phyloP scores from a whole-genome alignment of 306 rosid species.

The Glycine tomentella region DNA sequence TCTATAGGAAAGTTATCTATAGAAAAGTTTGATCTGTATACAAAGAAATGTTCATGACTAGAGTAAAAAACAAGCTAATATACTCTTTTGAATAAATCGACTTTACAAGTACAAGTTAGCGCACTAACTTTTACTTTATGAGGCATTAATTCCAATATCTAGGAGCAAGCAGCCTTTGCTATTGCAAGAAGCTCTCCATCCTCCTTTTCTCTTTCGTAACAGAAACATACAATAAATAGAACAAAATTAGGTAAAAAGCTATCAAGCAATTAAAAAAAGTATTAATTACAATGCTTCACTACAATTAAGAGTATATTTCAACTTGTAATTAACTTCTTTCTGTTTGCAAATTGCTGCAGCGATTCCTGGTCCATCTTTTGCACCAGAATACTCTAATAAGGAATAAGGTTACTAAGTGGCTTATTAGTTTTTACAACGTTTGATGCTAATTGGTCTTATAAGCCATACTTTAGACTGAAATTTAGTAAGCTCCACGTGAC shows the following conservation, averaged over 20 bases:
- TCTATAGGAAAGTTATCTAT: too few species aligned
- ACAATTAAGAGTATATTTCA: too few species aligned
- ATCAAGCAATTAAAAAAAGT: background rate
- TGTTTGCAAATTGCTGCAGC: too few species aligned
- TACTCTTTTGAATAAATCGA: slow-evolving; percentile 20
- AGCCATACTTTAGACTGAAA: background rate
- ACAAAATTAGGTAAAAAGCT: background rate
- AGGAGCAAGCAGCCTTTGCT: slow-evolving; percentile 32
- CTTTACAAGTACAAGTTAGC: slow-evolving; percentile 33
- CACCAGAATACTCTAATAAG: too few species aligned
- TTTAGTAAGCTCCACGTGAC: slow-evolving; percentile 42
- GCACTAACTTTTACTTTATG: slow-evolving; percentile 38
- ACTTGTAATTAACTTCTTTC: too few species aligned
- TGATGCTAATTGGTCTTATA: background rate
- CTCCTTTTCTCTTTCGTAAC: slow-evolving; percentile 3
- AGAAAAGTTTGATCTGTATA: too few species aligned
- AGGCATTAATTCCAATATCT: background rate
- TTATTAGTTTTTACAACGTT: background rate
- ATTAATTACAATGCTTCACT: too few species aligned
- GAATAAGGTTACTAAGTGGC: slow-evolving; percentile 11
- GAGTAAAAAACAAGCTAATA: slow-evolving; percentile 22
- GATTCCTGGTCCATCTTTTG: too few species aligned
- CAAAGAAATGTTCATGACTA: background rate
- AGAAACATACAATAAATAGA: slow-evolving; percentile 8
- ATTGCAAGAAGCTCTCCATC: slow-evolving; percentile 33